These are phyloP conservation scores for Phytophthora uliginosa DNA, from an alignment of 352 stramenopile species.

Conservation along the genomic window DNA sequence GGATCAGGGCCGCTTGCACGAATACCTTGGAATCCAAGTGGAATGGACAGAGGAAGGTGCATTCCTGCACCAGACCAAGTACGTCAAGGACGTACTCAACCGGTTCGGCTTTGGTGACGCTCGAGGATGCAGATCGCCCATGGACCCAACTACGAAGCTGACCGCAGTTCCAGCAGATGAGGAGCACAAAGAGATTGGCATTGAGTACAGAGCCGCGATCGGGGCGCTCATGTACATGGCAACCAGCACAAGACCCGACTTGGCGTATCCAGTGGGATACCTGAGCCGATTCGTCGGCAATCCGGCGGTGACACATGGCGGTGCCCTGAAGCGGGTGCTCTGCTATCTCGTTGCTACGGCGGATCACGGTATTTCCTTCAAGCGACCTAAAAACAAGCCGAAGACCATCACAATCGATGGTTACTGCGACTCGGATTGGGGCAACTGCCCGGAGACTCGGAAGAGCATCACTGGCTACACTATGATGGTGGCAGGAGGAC, in stretches of 20 bases:
- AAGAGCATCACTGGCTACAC: neutral
- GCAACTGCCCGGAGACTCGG: neutral
- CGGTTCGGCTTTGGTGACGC: constrained; percentile 4
- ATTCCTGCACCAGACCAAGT: neutral
- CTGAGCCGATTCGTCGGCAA: no score
- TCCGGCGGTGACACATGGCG: no score
- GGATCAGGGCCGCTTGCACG: neutral
- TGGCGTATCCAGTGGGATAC: neutral
- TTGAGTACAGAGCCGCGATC: constrained; percentile 13
- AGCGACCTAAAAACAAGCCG: neutral
- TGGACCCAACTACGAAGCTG: constrained; percentile 10
- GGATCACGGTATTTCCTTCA: constrained; percentile 4
- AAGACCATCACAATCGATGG: constrained; percentile 3
- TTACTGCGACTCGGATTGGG: constrained; percentile 6
- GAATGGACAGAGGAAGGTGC: neutral
- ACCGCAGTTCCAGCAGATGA: neutral
- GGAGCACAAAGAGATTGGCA: neutral
- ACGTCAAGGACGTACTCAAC: neutral
- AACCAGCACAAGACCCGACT: constrained; percentile 6
- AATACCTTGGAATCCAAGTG: neutral
- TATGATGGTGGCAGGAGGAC: neutral
- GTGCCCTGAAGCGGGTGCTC: no score
- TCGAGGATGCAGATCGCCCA: constrained; percentile 3
- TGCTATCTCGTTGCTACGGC: neutral
- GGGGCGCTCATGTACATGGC: constrained; percentile 16